phyloP scores from a whole-genome alignment of 176 grass and related monocot species.

The Rhynchospora tenuis region DNA sequence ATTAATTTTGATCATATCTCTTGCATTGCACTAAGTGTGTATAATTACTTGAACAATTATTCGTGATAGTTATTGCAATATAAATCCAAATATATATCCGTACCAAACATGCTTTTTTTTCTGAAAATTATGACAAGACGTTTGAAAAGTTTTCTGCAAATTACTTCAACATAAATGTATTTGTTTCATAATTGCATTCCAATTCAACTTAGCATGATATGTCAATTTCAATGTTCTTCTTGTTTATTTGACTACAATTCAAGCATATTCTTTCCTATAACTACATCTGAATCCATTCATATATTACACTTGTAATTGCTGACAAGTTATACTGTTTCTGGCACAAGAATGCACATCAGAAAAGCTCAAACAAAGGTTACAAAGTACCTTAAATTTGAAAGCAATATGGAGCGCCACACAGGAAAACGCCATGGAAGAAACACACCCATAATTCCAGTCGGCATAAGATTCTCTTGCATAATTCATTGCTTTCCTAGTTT shows the following conservation, averaged over 20 bases:
- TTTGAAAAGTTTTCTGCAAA: neutral
- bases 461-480: conserved; percentile 4
- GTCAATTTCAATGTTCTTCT: too few species aligned
- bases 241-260: too few species aligned
- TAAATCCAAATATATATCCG: too few species aligned
- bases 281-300: too few species aligned
- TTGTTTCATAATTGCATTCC: neutral
- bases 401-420: neutral
- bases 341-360: neutral
- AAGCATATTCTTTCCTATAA: too few species aligned
- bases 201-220: neutral
- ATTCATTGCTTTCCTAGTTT: neutral
- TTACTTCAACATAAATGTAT: neutral
- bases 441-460: neutral
- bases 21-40: too few species aligned
- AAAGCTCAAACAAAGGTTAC: neutral
- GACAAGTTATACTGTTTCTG: neutral
- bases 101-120: too few species aligned
- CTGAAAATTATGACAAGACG: too few species aligned
- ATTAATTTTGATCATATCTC: too few species aligned
- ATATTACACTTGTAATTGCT: neutral
- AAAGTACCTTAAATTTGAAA: neutral
- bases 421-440: neutral
- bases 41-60: too few species aligned
- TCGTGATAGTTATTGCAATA: too few species aligned